These are phyloP conservation scores for Collybia mongolica DNA, from an alignment of 768 basidiomycete species.

Conservation along the genomic window DNA sequence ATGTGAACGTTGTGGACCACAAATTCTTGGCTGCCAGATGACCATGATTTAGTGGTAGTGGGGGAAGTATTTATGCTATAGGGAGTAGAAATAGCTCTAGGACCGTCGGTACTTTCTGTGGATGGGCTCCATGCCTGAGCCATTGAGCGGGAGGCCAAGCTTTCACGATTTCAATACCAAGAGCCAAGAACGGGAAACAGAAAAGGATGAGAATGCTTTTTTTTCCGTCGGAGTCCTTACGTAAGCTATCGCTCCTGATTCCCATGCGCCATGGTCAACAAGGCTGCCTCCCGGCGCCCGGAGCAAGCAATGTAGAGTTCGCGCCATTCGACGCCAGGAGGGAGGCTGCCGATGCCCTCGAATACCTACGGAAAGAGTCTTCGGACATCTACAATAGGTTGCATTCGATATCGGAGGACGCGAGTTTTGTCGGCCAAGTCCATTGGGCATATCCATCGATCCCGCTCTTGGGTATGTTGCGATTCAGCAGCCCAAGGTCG, in stretches of 20 bases:
- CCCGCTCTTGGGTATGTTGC: constrained; percentile 51
- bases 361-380: constrained; percentile 63
- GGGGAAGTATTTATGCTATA: too few species aligned
- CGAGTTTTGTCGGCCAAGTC: constrained; percentile 53
- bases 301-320: neutral
- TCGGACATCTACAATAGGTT: constrained; percentile 84
- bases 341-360: constrained; percentile 27
- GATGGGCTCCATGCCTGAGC: neutral
- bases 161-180: too few species aligned
- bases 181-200: too few species aligned
- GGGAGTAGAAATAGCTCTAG: too few species aligned
- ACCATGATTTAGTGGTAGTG: neutral
- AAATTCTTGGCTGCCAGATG: neutral
- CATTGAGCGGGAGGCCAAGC: too few species aligned
- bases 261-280: too few species aligned
- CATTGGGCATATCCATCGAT: constrained; percentile 33
- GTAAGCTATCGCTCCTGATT: too few species aligned
- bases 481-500: neutral
- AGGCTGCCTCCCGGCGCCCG: neutral
- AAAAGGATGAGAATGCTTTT: too few species aligned
- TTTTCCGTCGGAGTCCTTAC: too few species aligned
- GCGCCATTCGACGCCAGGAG: constrained; percentile 1
- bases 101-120: neutral
- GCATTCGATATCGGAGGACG: constrained; percentile 82
- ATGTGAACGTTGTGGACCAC: neutral